Base-by-base conservation (phyloP, 1,284 basidiomycete species). In the Heterobasidion annosum region DNA sequence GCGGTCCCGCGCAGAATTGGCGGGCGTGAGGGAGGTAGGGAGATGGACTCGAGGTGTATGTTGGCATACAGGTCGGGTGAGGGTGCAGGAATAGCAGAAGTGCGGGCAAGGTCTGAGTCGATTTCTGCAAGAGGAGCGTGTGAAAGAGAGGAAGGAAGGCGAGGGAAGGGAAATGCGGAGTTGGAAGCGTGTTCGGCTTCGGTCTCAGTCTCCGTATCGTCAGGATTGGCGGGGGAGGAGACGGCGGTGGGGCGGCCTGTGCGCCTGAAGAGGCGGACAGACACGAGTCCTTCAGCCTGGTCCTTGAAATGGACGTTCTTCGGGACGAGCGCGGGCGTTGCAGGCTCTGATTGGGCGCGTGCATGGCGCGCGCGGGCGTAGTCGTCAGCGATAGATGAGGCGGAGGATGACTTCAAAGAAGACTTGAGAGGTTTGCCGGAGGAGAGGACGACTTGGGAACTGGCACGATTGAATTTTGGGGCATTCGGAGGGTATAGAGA, bases 281-380 rank as follows among this genome's bases (percentile, higher is more conserved):
- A 82, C 58, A 91, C 90, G 48, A 98, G 78, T 42, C 84, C 70
- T 58, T 83, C 80, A 49, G 78, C 77, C 58, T 76, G 71, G 18
- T 78, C 78, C 0, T 85, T 81, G 63, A 98, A 98, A 68, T 97
- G 95, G 0, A 98, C 94, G 54, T 84, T 88, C 73, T 98, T 98
- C 6, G 80, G 80, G n/a, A 53, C 60, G n/a, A n/a, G 57, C 34
- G 70, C 72, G 0, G 91, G 91, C 0, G 91, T 88, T 2, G 81
- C 72, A 0, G 91, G 91, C 42, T 81, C 85, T 32, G 81, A 85
- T 61, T 77, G 73, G 34, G 76, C 75, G 59, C 77, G 78, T 15
- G 69, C 58, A 64, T 78, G 78, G 47, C 53, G 55, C 57, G 58
- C 15, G 19, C 19, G 40, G 61, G 59, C 55, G 71, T 68, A 54